Evolutionary conservation across 345 rosid genomes (phyloP).

Genomic region (Rubroshorea leprosula): DNA sequence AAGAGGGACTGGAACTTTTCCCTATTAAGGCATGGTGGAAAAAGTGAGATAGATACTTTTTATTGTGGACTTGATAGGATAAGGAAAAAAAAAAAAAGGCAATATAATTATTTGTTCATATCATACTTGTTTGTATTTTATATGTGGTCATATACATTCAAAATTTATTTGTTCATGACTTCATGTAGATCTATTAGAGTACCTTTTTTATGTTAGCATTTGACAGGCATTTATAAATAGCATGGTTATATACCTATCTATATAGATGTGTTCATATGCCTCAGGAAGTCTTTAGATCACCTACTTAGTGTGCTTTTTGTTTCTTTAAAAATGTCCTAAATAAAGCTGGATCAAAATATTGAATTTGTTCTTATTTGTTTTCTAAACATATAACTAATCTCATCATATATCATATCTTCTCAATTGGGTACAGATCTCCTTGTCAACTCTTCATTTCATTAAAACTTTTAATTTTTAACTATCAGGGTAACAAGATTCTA

Average conservation of each 20-base stretch:
- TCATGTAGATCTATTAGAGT: neutral
- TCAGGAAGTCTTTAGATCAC: neutral
- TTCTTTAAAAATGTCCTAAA: neutral
- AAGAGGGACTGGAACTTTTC: neutral
- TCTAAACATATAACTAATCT: neutral
- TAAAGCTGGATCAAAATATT: neutral
- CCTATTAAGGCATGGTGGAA: neutral
- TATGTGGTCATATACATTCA: neutral
- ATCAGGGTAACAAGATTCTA: neutral
- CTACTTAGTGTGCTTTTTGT: neutral
- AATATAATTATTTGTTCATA: too few relatives aligned
- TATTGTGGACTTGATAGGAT: too few relatives aligned
- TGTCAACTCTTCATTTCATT: neutral
- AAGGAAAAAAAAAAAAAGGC: too few relatives aligned
- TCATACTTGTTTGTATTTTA: too few relatives aligned
- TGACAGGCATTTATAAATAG: neutral
- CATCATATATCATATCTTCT: neutral
- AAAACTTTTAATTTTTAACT: neutral
- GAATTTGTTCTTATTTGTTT: neutral
- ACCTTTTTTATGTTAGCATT: neutral
- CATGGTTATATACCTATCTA: neutral
- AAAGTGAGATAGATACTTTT: neutral
- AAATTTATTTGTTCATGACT: too few relatives aligned
- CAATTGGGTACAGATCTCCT: neutral
- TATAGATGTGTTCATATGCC: neutral